phyloP scores from a whole-genome alignment of 768 basidiomycete species.

The Flagelloscypha sp. region DNA sequence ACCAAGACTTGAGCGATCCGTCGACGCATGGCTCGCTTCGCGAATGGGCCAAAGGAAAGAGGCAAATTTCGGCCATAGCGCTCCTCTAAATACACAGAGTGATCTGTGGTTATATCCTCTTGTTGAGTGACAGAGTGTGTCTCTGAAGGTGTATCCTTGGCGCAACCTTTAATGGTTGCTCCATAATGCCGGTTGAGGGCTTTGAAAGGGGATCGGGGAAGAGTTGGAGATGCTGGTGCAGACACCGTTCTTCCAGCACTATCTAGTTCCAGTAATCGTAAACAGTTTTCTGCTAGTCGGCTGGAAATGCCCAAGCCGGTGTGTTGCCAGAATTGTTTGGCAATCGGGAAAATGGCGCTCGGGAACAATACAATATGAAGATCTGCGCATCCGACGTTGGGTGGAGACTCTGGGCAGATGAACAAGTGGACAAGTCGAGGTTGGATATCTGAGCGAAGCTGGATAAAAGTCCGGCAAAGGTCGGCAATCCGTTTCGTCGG shows the following conservation, averaged over 20 bases:
- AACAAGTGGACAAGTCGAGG: conserved; percentile 61
- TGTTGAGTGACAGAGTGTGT: conserved; percentile 6
- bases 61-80: conserved; percentile 91
- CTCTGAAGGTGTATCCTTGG: conserved; percentile 6
- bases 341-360: conserved; percentile 45
- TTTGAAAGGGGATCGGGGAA: conserved; percentile 29
- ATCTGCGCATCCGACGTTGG: conserved; percentile 33
- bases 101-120: conserved; percentile 55
- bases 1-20: conserved; percentile 83
- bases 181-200: conserved; percentile 54
- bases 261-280: conserved; percentile 45
- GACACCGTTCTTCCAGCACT: too few species aligned
- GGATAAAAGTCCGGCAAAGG: conserved; percentile 67
- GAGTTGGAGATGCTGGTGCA: conserved; percentile 20
- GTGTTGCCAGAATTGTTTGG: conserved; percentile 96
- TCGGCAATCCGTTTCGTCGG: conserved; percentile 67
- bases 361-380: conserved; percentile 82
- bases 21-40: conserved; percentile 81
- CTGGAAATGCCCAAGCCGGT: conserved; percentile 86
- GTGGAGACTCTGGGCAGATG: conserved; percentile 49
- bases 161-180: conserved; percentile 24
- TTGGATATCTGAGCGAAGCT: conserved; percentile 38
- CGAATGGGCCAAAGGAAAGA: conserved; percentile 57
- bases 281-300: conserved; percentile 74
- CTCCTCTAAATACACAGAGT: conserved; percentile 79